A percentile compares a stretch with the other conserved stretches of the same genome.
These are phyloP conservation scores for Backusella mclennaniae DNA, from an alignment of 192 early-diverging fungal species.

Conservation along the genomic window DNA sequence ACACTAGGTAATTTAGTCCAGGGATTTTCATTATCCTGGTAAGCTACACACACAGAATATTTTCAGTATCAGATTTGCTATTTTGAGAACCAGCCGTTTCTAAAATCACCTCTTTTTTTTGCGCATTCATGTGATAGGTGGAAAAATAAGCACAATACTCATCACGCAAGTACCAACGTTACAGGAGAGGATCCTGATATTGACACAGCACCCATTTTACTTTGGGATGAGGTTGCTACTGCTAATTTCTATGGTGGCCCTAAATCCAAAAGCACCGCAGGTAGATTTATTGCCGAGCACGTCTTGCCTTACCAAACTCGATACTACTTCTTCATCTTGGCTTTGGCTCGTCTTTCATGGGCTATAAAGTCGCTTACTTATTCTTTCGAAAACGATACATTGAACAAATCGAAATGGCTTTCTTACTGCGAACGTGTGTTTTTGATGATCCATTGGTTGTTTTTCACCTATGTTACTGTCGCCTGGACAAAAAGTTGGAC, in stretches of 20 bases:
- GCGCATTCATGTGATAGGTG: conserved; percentile 46
- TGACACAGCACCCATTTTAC: conserved; percentile 75
- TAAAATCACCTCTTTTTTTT: not conserved
- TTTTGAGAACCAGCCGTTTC: not conserved
- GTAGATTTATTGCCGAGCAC: conserved; percentile 62
- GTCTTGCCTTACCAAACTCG: conserved; percentile 49
- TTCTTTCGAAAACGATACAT: conserved; percentile 44
- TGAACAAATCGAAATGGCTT: conserved; percentile 45
- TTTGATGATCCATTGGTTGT: conserved; percentile 66
- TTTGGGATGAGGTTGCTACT: conserved; percentile 68
- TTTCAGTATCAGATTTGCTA: conserved; percentile 6
- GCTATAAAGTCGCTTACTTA: conserved; percentile 62
- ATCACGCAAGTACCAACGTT: conserved; percentile 79
- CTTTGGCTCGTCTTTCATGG: conserved; percentile 78
- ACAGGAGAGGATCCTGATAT: conserved; percentile 83
- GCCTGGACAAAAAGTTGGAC: conserved; percentile 24
- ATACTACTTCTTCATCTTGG: conserved; percentile 72
- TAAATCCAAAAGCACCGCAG: conserved; percentile 43
- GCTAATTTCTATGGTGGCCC: conserved; percentile 49
- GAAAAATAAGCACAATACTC: conserved; percentile 90
- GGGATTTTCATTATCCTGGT: conserved; percentile 76
- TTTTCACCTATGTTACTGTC: conserved; percentile 59
- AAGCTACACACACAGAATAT: conserved; percentile 2
- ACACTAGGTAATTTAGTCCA: conserved; percentile 73
- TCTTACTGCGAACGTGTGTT: conserved; percentile 50